Evolutionary conservation across 805 yeast species (phyloP), one percentile per base, ranked within the genome.

Genomic region (Kodamaea lidongshanica): DNA sequence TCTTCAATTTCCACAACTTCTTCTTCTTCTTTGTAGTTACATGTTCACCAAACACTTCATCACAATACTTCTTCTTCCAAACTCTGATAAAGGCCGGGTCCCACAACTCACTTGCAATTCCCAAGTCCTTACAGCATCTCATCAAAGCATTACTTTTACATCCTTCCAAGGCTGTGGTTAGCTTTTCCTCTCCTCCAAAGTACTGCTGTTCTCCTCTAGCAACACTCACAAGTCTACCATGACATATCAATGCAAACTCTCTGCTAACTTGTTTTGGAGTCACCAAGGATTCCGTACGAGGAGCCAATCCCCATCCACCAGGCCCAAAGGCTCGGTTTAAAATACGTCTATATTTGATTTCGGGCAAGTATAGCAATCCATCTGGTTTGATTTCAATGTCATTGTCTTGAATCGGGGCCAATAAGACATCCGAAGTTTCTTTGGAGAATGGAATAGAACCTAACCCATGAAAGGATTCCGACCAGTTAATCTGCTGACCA

Each of bases 271-370:
- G 68, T 39, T 72, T 76, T 17, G 77, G 70, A 2, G 94, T 80
- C 18, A 92, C 75, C 31, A 74, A 63, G 1, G 95, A 81, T 41
- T 83, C 89, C 0, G 94, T 77, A 33, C 98, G 65, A 7, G 98
- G 97, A 1, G 94, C 95, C 33, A 92, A 64, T 1, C 97, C 97
- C 98, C 98, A 92, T 2, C 94, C 96, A 16, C 98, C 98, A 5
- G 98, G 96, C 3, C 98, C 98, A 64, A 92, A 89, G 0, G 97
- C 94, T 21, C 69, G 68, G 57, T 89, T 89, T 42, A 92, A 58
- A 13, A 88, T 79, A 25, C 98, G 71, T 41, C 98, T 73, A 52
- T 92, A 92, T 52, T 89, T 89, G 58, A 92, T 92, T 54, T 92
- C 98, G 0, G 98, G 98, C 26, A 92, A 62, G 47, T 85, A 92